Conservation (phyloP, 2,329 filamentous ascomycete genomes). For the Coniosporium tulheliwenetii region DNA sequence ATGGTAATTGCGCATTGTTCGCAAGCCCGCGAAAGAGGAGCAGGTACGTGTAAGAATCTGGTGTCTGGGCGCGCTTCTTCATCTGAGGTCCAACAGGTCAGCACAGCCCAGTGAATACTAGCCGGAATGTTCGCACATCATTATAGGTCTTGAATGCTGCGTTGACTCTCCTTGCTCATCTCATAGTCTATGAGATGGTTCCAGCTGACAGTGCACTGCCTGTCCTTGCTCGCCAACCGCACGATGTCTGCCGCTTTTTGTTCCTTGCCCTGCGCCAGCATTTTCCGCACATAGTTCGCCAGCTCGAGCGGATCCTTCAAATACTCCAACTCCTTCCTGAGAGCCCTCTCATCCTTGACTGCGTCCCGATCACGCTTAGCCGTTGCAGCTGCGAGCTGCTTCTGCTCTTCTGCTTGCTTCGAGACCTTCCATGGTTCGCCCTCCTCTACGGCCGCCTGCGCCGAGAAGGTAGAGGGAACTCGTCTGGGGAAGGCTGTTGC, state of each 20-base stretch:
- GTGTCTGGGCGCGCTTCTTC: slow-evolving; percentile 79
- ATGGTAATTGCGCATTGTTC: slow-evolving; percentile 38
- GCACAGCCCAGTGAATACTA: too few relatives aligned
- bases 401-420: too few relatives aligned
- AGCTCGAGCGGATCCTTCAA: slow-evolving; percentile 59
- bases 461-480: too few relatives aligned
- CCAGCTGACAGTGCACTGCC: slow-evolving; percentile 63
- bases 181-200: slow-evolving; percentile 68
- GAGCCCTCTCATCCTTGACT: slow-evolving; percentile 9
- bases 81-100: slow-evolving; percentile 39
- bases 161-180: slow-evolving; percentile 43
- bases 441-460: too few relatives aligned
- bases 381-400: too few relatives aligned
- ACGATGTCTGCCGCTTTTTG: slow-evolving; percentile 55
- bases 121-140: slow-evolving; percentile 40
- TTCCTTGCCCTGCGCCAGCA: slow-evolving; percentile 42
- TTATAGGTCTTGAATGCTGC: slow-evolving; percentile 72
- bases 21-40: slow-evolving; percentile 66
- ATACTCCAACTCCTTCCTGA: slow-evolving; percentile 44
- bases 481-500: not conserved
- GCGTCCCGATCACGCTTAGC: not conserved
- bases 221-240: slow-evolving; percentile 49
- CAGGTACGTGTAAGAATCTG: slow-evolving; percentile 72
- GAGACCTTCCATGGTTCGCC: too few relatives aligned
- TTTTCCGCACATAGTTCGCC: slow-evolving; percentile 46